phyloP scores from a whole-genome alignment of 495 filamentous ascomycete species.

The Penicillium flavigenum region DNA sequence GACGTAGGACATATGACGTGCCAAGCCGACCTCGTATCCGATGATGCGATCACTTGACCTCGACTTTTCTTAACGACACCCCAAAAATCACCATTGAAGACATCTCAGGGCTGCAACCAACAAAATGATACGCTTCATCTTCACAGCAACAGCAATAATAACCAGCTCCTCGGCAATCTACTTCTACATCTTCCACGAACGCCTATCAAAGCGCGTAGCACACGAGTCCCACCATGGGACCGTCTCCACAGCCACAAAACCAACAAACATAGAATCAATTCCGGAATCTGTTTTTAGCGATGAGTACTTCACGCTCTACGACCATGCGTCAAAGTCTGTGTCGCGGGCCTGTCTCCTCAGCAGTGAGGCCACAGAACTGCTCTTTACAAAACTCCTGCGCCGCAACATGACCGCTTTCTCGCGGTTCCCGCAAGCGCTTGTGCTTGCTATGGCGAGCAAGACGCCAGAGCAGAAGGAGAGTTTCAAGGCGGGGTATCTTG shows the following conservation, averaged over 20 bases:
- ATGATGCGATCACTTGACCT: constrained; percentile 17
- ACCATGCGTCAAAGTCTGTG: constrained; percentile 26
- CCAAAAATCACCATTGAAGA: not conserved
- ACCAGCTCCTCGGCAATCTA: constrained; percentile 25
- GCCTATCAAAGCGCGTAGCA: constrained; percentile 23
- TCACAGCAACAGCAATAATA: constrained; percentile 22
- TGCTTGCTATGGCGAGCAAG: constrained; percentile 20
- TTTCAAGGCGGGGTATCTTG: constrained; percentile 30
- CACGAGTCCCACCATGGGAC: constrained; percentile 24
- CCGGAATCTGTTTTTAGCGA: constrained; percentile 23
- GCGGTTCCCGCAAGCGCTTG: constrained; percentile 33
- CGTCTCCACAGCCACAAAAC: constrained; percentile 13
- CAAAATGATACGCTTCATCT: constrained; percentile 20
- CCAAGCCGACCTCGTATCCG: constrained; percentile 19
- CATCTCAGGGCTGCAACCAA: not conserved
- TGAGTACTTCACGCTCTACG: constrained; percentile 27
- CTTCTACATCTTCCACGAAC: constrained; percentile 28
- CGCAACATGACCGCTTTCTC: constrained; percentile 40
- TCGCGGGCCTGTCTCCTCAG: constrained; percentile 24
- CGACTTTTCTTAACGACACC: not conserved
- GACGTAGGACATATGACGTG: not conserved
- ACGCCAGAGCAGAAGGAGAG: constrained; percentile 19
- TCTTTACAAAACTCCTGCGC: constrained; percentile 34
- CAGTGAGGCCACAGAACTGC: constrained; percentile 7
- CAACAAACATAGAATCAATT: constrained; percentile 25